A percentile compares a stretch with the other conserved stretches of the same genome.
Evolutionary conservation across 352 stramenopile species (phyloP).

Genomic region (Poterioochromonas sp.): DNA sequence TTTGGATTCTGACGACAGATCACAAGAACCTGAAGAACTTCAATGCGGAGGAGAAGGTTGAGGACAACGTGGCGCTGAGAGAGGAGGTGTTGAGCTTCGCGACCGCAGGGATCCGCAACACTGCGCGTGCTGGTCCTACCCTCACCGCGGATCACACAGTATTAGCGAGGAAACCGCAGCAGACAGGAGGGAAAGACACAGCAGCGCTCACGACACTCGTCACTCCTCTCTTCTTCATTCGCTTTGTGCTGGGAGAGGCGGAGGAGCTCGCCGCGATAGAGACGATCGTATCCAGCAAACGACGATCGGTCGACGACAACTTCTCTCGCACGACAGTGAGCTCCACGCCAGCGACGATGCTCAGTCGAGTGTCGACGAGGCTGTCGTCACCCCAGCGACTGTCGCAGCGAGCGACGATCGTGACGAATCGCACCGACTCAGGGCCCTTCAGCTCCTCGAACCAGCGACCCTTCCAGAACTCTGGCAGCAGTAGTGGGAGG

Average conservation of each 20-base stretch:
- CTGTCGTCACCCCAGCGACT: too few species aligned
- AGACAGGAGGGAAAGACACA: too few species aligned
- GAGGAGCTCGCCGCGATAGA: too few species aligned
- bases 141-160: neutral
- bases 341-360: too few species aligned
- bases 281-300: too few species aligned
- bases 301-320: too few species aligned
- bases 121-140: neutral
- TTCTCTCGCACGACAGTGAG: too few species aligned
- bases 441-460: too few species aligned
- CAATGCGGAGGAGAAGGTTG: slow-evolving; percentile 61
- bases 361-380: too few species aligned
- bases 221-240: neutral
- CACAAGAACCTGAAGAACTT: slow-evolving; percentile 37
- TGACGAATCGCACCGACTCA: too few species aligned
- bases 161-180: neutral
- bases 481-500: too few species aligned
- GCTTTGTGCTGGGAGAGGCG: neutral
- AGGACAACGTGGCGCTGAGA: slow-evolving; percentile 63
- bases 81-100: slow-evolving; percentile 65
- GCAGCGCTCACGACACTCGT: neutral
- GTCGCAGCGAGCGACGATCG: neutral
- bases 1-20: neutral
- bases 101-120: slow-evolving; percentile 48
- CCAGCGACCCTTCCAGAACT: too few species aligned